Percentiles rank a stretch among this genome's conserved stretches.
These are phyloP conservation scores for Fraxinus angustifolia DNA, from an alignment of 305 asterid genomes.

Conservation along the genomic window DNA sequence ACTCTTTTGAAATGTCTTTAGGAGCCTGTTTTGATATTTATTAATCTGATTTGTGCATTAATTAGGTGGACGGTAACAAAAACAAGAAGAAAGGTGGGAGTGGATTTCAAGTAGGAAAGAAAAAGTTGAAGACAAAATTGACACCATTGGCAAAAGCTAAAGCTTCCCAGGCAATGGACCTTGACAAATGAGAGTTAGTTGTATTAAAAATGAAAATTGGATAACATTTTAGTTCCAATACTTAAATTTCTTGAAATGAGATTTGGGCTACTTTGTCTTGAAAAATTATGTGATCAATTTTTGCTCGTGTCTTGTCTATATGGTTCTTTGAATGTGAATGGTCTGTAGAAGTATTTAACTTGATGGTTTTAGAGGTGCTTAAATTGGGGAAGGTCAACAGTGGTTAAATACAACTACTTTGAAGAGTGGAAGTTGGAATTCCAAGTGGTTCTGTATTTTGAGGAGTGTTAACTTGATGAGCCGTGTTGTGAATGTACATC, in stretches of 20 bases:
- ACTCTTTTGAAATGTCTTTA: not conserved
- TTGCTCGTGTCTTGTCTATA: not conserved
- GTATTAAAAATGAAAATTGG: not conserved
- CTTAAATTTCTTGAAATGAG: not conserved
- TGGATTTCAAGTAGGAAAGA: constrained; percentile 93
- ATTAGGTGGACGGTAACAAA: constrained; percentile 77
- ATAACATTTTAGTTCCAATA: not conserved
- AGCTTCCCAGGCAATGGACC: constrained; percentile 95
- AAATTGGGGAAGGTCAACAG: not conserved
- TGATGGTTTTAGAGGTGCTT: not conserved
- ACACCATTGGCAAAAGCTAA: constrained; percentile 86
- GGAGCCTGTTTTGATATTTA: not conserved
- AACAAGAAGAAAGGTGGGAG: constrained; percentile 65
- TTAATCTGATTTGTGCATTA: constrained; percentile 7
- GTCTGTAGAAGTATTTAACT: not conserved
- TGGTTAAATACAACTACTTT: not conserved
- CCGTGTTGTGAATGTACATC: not conserved
- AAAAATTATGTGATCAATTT: constrained; percentile 3
- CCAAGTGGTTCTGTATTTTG: not conserved
- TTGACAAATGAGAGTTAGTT: constrained; percentile 55
- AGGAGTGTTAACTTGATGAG: not conserved
- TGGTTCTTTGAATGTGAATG: not conserved
- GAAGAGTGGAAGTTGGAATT: not conserved
- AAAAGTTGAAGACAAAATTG: constrained; percentile 76
- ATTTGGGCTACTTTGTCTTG: not conserved